Percentiles rank a stretch among this genome's conserved stretches.
These are phyloP conservation scores for Xylaria hypoxylon DNA, from an alignment of 2,329 filamentous ascomycete species.

Conservation along the genomic window DNA sequence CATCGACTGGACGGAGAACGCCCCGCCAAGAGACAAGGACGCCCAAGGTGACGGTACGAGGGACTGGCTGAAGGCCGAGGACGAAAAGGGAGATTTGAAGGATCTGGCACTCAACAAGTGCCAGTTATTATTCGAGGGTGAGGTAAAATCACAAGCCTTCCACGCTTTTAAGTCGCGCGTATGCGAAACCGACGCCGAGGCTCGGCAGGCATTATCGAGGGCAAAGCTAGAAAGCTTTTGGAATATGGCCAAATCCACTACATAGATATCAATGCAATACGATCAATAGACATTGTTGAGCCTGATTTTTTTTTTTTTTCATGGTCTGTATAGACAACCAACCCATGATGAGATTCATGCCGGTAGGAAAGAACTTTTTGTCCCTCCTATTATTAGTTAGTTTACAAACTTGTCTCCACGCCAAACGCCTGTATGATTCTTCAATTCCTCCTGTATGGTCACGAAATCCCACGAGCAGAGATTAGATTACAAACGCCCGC, in stretches of 20 bases:
- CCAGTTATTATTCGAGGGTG: conserved; percentile 88
- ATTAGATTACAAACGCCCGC: background rate
- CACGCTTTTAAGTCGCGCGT: conserved; percentile 89
- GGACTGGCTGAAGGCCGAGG: conserved; percentile 82
- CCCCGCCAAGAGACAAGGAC: conserved; percentile 72
- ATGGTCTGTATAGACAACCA: background rate
- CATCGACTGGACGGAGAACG: conserved; percentile 94
- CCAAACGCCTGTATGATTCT: background rate
- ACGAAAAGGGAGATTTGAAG: conserved; percentile 81
- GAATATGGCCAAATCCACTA: conserved; percentile 80
- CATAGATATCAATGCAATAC: conserved; percentile 41
- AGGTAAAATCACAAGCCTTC: conserved; percentile 83
- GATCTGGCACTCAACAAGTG: conserved; percentile 87
- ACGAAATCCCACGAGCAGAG: background rate
- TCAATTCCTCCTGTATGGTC: background rate
- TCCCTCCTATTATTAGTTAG: conserved; percentile 7
- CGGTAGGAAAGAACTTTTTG: background rate
- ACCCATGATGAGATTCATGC: conserved; percentile 2
- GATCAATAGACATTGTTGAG: background rate
- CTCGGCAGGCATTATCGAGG: conserved; percentile 80
- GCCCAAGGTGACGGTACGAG: conserved; percentile 69
- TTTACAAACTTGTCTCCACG: background rate
- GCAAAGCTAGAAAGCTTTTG: conserved; percentile 96
- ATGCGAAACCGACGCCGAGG: conserved; percentile 93
- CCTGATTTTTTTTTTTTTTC: background rate